Conservation (phyloP, 306 rosid genomes). For the Luffa acutangula region DNA sequence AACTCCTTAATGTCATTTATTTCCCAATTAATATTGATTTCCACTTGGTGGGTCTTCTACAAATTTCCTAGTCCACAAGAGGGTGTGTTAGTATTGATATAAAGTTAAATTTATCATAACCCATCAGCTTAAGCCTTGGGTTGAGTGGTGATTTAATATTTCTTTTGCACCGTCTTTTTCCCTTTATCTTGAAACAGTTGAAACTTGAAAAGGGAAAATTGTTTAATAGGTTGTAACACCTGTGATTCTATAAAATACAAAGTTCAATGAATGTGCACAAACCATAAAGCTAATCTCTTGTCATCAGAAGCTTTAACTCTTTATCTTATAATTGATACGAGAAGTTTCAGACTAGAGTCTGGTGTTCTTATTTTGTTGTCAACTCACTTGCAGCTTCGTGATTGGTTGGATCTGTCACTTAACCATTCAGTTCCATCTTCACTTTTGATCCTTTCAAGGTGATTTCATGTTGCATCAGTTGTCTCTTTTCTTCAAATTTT, state of each 20-base stretch:
- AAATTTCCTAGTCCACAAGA: too few relatives aligned
- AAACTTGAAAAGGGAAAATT: background rate
- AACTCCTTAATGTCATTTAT: too few relatives aligned
- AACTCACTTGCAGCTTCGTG: constrained; percentile 54
- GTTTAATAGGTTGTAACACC: background rate
- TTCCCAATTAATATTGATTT: too few relatives aligned
- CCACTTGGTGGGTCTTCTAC: too few relatives aligned
- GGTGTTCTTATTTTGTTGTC: background rate
- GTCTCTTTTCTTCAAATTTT: background rate
- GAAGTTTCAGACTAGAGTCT: background rate
- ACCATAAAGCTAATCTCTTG: background rate
- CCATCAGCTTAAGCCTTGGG: too few relatives aligned
- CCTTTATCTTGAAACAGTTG: background rate
- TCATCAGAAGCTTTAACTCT: background rate
- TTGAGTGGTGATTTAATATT: too few relatives aligned
- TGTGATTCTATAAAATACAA: background rate
- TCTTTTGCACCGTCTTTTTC: background rate
- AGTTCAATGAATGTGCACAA: background rate
- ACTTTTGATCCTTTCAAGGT: constrained; percentile 97
- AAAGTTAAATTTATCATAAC: too few relatives aligned
- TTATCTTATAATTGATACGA: background rate
- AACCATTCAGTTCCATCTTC: constrained; percentile 91
- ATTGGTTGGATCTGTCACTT: constrained; percentile 95
- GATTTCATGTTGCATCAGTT: constrained; percentile 14
- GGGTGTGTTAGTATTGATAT: too few relatives aligned